These are phyloP conservation scores for Monilinia aucupariae DNA, from an alignment of 2,329 filamentous ascomycete genomes.

Conservation along the genomic window DNA sequence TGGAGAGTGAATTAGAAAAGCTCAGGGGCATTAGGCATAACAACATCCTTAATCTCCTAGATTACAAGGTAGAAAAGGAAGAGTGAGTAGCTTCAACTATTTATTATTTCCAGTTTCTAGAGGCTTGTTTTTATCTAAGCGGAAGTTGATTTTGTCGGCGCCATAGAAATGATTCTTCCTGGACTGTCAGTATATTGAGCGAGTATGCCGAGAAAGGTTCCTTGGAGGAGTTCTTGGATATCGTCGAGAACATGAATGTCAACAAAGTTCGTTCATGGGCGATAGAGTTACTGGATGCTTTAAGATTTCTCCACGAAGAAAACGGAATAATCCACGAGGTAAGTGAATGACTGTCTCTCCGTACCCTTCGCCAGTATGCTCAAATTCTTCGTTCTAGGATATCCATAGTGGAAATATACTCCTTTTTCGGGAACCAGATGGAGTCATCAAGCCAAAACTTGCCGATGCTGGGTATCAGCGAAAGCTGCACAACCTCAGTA, in stretches of 20 bases:
- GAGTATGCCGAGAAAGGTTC: constrained; percentile 79
- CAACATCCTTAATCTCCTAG: constrained; percentile 72
- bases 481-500: constrained; percentile 57
- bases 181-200: constrained; percentile 70
- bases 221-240: constrained; percentile 72
- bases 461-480: constrained; percentile 68
- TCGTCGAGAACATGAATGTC: constrained; percentile 67
- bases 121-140: constrained; percentile 24
- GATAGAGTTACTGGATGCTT: constrained; percentile 81
- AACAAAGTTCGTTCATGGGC: constrained; percentile 81
- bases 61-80: constrained; percentile 72
- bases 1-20: constrained; percentile 71
- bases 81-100: constrained; percentile 14
- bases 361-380: neutral
- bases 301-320: constrained; percentile 75
- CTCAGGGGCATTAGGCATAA: constrained; percentile 70
- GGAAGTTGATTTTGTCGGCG: constrained; percentile 20
- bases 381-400: constrained; percentile 37
- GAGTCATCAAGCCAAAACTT: constrained; percentile 67
- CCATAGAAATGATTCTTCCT: constrained; percentile 40
- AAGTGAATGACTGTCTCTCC: neutral
- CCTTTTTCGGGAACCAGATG: constrained; percentile 62
- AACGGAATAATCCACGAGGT: constrained; percentile 73
- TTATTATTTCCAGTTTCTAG: neutral
- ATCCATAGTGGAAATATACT: constrained; percentile 77